Conservation (phyloP, 2,329 filamentous ascomycete species). For the Chrysoporthe austroafricana region DNA sequence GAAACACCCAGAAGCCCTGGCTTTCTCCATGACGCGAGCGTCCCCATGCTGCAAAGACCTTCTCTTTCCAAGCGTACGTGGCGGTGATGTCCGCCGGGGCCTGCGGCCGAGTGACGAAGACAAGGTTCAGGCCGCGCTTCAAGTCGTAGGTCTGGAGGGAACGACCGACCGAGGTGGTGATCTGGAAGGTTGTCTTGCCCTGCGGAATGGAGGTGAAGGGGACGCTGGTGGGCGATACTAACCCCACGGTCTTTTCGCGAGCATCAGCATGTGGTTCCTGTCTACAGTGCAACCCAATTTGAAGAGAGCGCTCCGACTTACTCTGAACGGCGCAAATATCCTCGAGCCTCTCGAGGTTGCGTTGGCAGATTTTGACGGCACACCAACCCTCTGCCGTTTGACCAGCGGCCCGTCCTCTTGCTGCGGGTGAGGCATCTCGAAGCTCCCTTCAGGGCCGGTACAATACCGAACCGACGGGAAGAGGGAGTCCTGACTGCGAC, state of each 20-base stretch:
- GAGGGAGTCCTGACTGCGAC: neutral
- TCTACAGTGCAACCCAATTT: constrained; percentile 1
- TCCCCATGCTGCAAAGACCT: constrained; percentile 89
- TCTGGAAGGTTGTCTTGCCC: constrained; percentile 94
- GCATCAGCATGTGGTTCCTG: constrained; percentile 10
- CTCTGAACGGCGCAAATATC: constrained; percentile 92
- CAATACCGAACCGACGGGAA: neutral
- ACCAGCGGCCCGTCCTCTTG: constrained; percentile 61
- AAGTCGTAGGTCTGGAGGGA: constrained; percentile 96
- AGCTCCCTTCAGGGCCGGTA: neutral
- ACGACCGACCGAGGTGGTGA: constrained; percentile 91
- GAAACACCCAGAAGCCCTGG: constrained; percentile 86
- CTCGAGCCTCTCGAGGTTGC: constrained; percentile 61
- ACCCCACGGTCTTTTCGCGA: constrained; percentile 82
- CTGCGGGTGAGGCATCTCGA: constrained; percentile 60
- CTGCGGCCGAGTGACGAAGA: constrained; percentile 91
- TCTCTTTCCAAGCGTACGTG: constrained; percentile 84
- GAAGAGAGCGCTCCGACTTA: constrained; percentile 49
- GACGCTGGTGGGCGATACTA: constrained; percentile 88
- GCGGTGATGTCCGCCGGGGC: constrained; percentile 86
- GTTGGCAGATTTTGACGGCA: constrained; percentile 43
- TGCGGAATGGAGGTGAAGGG: constrained; percentile 89
- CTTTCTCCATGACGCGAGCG: constrained; percentile 53
- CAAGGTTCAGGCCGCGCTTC: constrained; percentile 83
- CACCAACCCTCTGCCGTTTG: constrained; percentile 76